Evolutionary conservation across 208 protist species (phyloP), one percentile per base, ranked within the genome.

Genomic region (Leishmania gerbilli): DNA sequence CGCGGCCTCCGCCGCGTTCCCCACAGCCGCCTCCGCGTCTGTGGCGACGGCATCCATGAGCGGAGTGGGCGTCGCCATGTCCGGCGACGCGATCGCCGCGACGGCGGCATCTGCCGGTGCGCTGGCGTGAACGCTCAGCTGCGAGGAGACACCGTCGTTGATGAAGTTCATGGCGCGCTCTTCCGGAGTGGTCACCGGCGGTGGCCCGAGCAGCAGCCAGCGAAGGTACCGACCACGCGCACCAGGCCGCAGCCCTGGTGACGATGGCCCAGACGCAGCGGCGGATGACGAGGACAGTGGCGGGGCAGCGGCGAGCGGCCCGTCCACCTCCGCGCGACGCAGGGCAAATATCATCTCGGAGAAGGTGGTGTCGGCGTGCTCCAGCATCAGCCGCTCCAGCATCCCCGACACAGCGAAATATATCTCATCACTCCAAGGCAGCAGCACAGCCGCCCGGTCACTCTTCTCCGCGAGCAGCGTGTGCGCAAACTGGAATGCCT

Each of bases 301-400:
- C 17, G 79, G 83, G 11, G 78, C 75, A 47, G 77, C 55, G 60
- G 74, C 76, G 21, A 78, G 60, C 27, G 85, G 82, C 7, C 82
- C 82, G 60, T 81, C 75, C 2, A 94, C 47, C 34, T 65, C 62
- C 5, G 85, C 84, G 24, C 91, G 87, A 7, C 85, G 81, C 34
- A 97, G 85, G 15, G 90, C 92, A 68, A 97, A 95, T 60, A 97
- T 88, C 71, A 94, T 87, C 71, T 97, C 93, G 3, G 88, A 83
- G 80, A 95, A 94, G 21, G 91, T 92, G 7, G 89, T 94, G 71
- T 94, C 88, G 0, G 90, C 88, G 76, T 92, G 83, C 60, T 87
- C 83, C 13, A 97, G 82, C 17, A 95, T 84, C 37, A 88, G 62
- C 31, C 90, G 85, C 85, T 97, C 90, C 56, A 95, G 37, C 64